These are phyloP conservation scores for Petunia hybrid DNA, from an alignment of 305 asterid species.

Conservation along the genomic window DNA sequence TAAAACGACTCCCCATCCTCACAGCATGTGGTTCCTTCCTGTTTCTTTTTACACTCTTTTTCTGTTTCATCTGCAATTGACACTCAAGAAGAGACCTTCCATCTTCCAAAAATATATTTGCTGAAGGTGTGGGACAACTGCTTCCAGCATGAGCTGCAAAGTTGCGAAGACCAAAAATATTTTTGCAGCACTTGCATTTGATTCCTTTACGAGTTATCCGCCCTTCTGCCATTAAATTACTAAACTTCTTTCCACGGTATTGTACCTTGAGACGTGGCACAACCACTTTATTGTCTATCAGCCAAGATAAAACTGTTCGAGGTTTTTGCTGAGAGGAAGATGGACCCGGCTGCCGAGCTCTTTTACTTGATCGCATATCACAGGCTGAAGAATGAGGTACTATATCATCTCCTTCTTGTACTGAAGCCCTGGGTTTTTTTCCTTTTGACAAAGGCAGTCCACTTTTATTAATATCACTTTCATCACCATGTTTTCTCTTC, in stretches of 20 bases:
- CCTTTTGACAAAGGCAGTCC: constrained; percentile 31
- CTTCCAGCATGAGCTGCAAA: constrained; percentile 86
- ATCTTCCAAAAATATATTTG: constrained; percentile 69
- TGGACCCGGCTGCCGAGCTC: constrained; percentile 50
- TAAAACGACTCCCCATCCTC: constrained; percentile 37
- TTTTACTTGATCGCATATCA: constrained; percentile 56
- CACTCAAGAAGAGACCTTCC: constrained; percentile 79
- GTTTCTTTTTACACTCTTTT: constrained; percentile 31
- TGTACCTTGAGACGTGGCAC: constrained; percentile 67
- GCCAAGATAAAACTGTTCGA: constrained; percentile 71
- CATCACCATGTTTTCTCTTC: constrained; percentile 40
- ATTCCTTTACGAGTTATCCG: constrained; percentile 84
- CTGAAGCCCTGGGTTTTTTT: constrained; percentile 40
- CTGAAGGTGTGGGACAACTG: constrained; percentile 63
- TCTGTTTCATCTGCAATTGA: constrained; percentile 56
- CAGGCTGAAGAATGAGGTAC: constrained; percentile 36
- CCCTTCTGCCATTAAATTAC: constrained; percentile 57
- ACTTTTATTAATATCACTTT: background rate
- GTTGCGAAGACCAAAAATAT: constrained; percentile 55
- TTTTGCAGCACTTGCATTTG: constrained; percentile 73
- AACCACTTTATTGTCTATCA: constrained; percentile 73
- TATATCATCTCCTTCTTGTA: constrained; percentile 39
- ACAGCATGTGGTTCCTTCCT: constrained; percentile 40
- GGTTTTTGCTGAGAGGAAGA: constrained; percentile 62
- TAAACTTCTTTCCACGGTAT: constrained; percentile 50